Evolutionary conservation across 306 rosid genomes (phyloP).

Genomic region (Lathyrus sativus): DNA sequence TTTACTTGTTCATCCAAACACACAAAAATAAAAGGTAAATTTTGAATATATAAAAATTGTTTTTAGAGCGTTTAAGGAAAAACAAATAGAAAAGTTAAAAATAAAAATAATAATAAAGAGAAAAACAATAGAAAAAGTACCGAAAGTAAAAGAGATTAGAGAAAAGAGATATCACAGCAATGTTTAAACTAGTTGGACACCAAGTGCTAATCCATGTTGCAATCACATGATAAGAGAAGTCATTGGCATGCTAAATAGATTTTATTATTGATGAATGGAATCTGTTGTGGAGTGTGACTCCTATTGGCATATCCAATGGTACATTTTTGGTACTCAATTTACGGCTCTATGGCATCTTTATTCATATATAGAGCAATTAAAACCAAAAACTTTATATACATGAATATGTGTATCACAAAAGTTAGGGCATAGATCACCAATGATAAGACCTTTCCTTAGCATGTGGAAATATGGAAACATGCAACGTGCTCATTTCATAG

Average conservation of each 20-base stretch:
- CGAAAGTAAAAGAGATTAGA: too few species aligned
- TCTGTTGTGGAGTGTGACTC: background rate
- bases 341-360: background rate
- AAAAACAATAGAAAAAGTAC: too few species aligned
- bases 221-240: background rate
- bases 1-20: too few species aligned
- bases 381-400: background rate
- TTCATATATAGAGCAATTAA: background rate
- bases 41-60: too few species aligned
- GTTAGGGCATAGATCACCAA: constrained; percentile 3
- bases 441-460: background rate
- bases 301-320: background rate
- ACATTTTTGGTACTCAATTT: background rate
- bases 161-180: too few species aligned
- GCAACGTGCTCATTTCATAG: background rate
- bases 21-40: too few species aligned
- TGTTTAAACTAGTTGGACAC: too few species aligned
- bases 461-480: background rate
- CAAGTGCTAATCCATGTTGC: background rate
- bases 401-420: constrained; percentile 35
- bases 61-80: too few species aligned
- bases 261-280: background rate
- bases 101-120: too few species aligned
- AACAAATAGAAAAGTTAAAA: too few species aligned
- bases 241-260: background rate